Conservation (phyloP, 441 rosid genomes). For the Kokia cookei region DNA sequence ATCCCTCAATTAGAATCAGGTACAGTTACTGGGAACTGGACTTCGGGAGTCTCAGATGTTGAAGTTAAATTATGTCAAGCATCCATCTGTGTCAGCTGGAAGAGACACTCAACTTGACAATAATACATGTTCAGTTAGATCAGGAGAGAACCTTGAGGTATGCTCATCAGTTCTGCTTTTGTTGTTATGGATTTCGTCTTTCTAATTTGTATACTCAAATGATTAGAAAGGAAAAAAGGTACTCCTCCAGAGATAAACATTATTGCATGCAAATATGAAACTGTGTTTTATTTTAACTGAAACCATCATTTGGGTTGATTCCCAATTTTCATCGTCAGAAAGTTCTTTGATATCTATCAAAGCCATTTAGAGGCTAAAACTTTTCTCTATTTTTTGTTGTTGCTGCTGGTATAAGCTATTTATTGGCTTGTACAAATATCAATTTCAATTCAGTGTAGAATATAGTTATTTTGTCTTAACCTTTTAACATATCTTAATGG, state of each 20-base stretch:
- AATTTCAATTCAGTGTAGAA: background rate
- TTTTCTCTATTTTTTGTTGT: background rate
- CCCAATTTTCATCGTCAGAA: background rate
- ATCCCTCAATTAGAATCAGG: slow-evolving; percentile 43
- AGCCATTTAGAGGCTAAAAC: background rate
- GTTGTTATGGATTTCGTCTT: background rate
- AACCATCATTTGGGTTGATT: background rate
- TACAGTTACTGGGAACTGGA: slow-evolving; percentile 33
- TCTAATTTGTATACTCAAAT: background rate
- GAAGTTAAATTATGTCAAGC: slow-evolving; percentile 32
- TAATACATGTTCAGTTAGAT: slow-evolving; percentile 19
- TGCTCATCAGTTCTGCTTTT: slow-evolving; percentile 5
- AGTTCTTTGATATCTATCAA: background rate
- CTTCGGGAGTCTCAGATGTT: slow-evolving; percentile 47
- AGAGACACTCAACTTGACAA: slow-evolving; percentile 15
- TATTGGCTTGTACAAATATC: background rate
- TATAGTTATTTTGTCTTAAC: background rate
- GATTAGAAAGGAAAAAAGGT: background rate
- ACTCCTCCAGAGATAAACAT: background rate
- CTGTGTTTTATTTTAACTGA: background rate
- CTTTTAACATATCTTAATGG: background rate
- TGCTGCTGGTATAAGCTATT: background rate
- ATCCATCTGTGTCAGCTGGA: slow-evolving; percentile 21
- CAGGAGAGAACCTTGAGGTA: slow-evolving; percentile 44
- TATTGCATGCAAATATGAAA: background rate